Base-by-base conservation (phyloP, 2,329 filamentous ascomycete species). In the Samsoniella hepiali region DNA sequence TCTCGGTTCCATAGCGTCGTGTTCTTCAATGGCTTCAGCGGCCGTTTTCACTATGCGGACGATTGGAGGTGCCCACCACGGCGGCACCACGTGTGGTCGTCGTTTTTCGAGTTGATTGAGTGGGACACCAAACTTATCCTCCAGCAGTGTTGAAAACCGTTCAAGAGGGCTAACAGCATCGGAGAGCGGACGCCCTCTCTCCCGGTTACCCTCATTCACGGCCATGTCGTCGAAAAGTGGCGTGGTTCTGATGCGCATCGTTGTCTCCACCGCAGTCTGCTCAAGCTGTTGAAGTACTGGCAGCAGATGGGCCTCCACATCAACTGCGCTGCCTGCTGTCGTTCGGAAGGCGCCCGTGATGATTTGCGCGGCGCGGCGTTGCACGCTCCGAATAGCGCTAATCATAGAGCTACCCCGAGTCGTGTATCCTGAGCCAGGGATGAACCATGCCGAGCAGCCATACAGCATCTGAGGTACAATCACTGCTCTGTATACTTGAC, bases 291-390 rank as follows among this genome's bases (percentile, higher is more conserved):
- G 60, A 60, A 64, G 36, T 17, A 68, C 47, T 27, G 67, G 69
- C 3, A 68, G 64, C 42, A 72, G 62, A 47, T 72, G 54, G 29
- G 69, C 67, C 63, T 70, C 69, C 11, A 72, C 65, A 27, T 72
- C 69, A 31, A 72, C 65, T 22, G 66, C 65, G 9, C 60, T 65
- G 9, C 66, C 65, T 17, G 69, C 67, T 15, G 67, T 70, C 32
- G 67, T 70, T n/a, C 64, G 66, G 54, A 70, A 71, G 51, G 66
- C 70, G 40, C 69, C 66, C 8, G 68, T 71, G 63, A 71, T 71
- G 40, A 68, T 70, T 63, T 71, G 66, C 47, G 67, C 68, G 3
- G 70, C 71, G 32, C 68, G 65, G 53, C 64, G 62, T 45, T 72
- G 68, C 40, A 71, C 68, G 27, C 54, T 64, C 50, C 45, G 40